Evolutionary conservation across 495 filamentous ascomycete genomes (phyloP), one percentile per base, ranked within the genome.

Genomic region (Acidomyces sp.): DNA sequence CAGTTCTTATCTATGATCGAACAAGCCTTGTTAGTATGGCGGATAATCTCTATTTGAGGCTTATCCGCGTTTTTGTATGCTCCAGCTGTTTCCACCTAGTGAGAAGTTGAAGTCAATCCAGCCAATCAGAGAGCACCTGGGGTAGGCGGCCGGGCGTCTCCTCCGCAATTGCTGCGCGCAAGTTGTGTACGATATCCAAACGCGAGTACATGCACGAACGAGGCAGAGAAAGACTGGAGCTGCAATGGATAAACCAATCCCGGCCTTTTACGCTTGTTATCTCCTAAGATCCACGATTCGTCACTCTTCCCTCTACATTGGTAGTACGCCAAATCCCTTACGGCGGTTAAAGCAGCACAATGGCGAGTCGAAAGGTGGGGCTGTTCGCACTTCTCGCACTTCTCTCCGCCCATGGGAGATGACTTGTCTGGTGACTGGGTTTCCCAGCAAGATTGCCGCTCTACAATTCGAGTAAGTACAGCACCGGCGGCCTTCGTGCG

Each of bases 331-430:
- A 0, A 74, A 93, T 55, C 92, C 90, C 12, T 60, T 63, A 5
- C 67, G 90, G 29, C 80, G 90, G 0, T 68, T 95, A 6, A 69
- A 70, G 18, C 90, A 97, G 56, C 90, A 97, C 59, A 97, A 97
- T 61, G 90, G 90, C 18, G 51, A 69, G 12, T 60, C 65, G 7
- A 78, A 72, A 49, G 90, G 90, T 30, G 90, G 90, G 20, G 90
- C 90, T 22, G 68, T 65, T 22, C 67, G 74, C 19, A 97, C 90
- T 3, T 69, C 72, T n/a, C 65, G 69, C 13, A 56, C 52, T 10
- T 69, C 55, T n/a, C 58, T 81, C 32, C 69, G 82, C 37, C 90
- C 92, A 0, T 96, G 92, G 90, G 83, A 96, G 55, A 94, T 97
- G 85, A 68, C 77, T 1, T 75, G 75, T 22, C 68, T 95, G 4